A percentile compares a stretch with the other conserved stretches of the same genome.
Evolutionary conservation across 2,329 filamentous ascomycete genomes (phyloP).

Genomic region (Didymella pinodella): DNA sequence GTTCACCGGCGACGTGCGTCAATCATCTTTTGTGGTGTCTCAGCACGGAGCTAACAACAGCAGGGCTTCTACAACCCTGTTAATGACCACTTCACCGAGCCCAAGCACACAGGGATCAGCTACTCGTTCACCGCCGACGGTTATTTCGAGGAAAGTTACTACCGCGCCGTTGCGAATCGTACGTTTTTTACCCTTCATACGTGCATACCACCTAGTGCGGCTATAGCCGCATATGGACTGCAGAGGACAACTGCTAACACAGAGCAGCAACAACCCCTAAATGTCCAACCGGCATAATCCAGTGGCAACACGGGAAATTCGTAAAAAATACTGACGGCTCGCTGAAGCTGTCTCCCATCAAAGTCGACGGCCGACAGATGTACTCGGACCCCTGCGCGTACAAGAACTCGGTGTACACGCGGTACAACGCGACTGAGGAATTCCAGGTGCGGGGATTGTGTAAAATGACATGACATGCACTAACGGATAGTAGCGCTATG

Average conservation of each 20-base stretch:
- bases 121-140: conserved; percentile 77
- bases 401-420: conserved; percentile 64
- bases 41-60: conserved; percentile 23
- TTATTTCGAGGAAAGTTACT: conserved; percentile 73
- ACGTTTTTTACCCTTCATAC: conserved; percentile 45
- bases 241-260: conserved; percentile 30
- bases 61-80: conserved; percentile 75
- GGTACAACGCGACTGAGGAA: conserved; percentile 71
- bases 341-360: conserved; percentile 66
- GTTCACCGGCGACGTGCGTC: conserved; percentile 70
- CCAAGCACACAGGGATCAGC: conserved; percentile 70
- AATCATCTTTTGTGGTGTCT: conserved; percentile 15
- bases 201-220: neutral
- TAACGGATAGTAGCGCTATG: conserved; percentile 49
- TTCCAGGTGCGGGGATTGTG: conserved; percentile 60
- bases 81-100: conserved; percentile 71
- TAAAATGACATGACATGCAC: too few species aligned
- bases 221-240: neutral
- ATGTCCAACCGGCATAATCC: conserved; percentile 71
- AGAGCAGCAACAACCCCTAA: conserved; percentile 63
- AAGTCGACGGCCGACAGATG: conserved; percentile 72
- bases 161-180: conserved; percentile 74
- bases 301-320: conserved; percentile 76
- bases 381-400: conserved; percentile 70
- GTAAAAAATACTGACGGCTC: conserved; percentile 64